Conservation (phyloP, 805 yeast species). For the Cyberlindnera mississippiensis region DNA sequence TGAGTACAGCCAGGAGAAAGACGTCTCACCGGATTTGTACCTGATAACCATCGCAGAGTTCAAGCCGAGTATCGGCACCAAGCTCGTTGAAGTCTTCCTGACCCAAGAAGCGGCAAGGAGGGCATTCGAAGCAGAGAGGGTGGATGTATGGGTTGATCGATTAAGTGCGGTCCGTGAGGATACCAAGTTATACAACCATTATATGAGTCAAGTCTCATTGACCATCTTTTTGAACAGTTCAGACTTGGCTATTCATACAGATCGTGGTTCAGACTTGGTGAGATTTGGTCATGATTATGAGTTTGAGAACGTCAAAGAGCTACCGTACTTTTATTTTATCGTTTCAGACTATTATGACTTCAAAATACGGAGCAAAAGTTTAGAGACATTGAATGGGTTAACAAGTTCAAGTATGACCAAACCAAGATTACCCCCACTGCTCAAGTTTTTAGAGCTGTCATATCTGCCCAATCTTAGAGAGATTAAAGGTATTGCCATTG, state of each 20-base stretch:
- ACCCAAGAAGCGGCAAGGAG: conserved; percentile 2
- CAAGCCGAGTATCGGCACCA: conserved; percentile 4
- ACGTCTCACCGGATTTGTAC: conserved; percentile 9
- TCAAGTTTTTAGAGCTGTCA: conserved; percentile 20
- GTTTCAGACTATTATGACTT: conserved; percentile 17
- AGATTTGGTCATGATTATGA: conserved; percentile 22
- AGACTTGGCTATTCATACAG: conserved; percentile 6
- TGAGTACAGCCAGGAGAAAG: conserved; percentile 9
- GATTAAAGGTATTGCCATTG: conserved; percentile 21
- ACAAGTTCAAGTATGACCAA: conserved; percentile 19
- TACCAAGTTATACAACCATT: conserved; percentile 1
- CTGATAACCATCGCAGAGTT: conserved; percentile 9
- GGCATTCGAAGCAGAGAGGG: conserved; percentile 8
- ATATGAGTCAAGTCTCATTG: conserved; percentile 11
- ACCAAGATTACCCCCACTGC: conserved; percentile 20
- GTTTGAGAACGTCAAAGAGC: conserved; percentile 7
- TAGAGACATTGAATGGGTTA: conserved; percentile 16
- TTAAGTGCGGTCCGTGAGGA: conserved; percentile 1
- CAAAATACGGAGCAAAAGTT: conserved; percentile 14
- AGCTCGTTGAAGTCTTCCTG: conserved; percentile 16
- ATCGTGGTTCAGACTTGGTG: too few species aligned
- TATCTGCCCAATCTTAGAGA: conserved; percentile 18
- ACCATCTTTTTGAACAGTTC: conserved; percentile 12
- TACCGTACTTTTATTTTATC: conserved; percentile 21
- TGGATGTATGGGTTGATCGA: conserved; percentile 6